Base-by-base conservation (phyloP, 495 filamentous ascomycete species). In the Penicillium desertorum region DNA sequence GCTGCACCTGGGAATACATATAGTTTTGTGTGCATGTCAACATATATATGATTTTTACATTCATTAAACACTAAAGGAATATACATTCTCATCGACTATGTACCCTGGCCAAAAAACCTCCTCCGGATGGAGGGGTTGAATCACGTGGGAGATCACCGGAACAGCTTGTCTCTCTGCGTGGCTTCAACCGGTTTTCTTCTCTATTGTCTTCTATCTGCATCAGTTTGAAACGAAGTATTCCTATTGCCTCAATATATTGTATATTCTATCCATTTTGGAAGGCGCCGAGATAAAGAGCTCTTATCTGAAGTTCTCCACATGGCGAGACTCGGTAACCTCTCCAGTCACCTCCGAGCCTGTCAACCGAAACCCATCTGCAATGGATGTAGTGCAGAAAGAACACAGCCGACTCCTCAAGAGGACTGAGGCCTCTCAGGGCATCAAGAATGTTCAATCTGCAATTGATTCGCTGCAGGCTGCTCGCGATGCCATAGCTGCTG, bases 371-470 rank as follows among this genome's bases (percentile, higher is more conserved):
- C 17, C 19, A 27, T 55, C 51, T 43, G 44, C 45, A 60, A 92
- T 91, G 88, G 87, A 91, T 45, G 70, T 76, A 16, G 83, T 96
- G 36, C 79, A 90, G 63, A 82, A 84, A 60, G 91, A 93, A 59
- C 81, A 91, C 54, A 82, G 85, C 45, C 79, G 83, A 63, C 79
- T 95, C n/a, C 77, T 75, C 57, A 85, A 81, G 68, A 83, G 80
- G 61, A 77, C 82, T n/a, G 90, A 88, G 63, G 83, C 91, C 16
- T 81, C 81, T 1, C 81, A 88, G 58, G 71, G 84, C 20, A 81
- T 92, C 19, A 75, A 84, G 29, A 85, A 91, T 81, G 86, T 96
- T 3, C 90, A 96, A 67, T 79, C 80, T 34, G 87, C 88, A 52
- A 89, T 98, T 49, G 83, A 90, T 54, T 74, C 88, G 46, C 81